Base-by-base conservation (phyloP, 148 eudicot genomes). In the Rheum nobile region DNA sequence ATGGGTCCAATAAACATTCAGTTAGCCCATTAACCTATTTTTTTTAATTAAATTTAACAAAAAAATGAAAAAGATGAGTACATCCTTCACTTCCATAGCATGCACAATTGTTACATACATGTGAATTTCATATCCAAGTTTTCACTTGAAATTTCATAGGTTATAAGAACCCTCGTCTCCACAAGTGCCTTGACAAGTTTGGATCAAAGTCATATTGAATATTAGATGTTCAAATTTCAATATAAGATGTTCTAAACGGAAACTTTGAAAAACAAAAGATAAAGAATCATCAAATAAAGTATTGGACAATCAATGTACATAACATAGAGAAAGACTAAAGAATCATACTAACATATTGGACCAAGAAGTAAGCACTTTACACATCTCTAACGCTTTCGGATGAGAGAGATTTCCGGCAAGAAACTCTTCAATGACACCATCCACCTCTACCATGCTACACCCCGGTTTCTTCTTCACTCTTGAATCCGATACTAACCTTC, bases 381-480 rank as follows among this genome's bases (percentile, higher is more conserved):
- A 31, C 44, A 82, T 74, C 57, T 79, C 77, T 37, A 19, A 22
- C 32, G 74, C 74, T 34, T 26, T 67, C 8, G 82, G 77, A 72
- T 75, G 77, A 31, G 57, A 77, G 43, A 67, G 55, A 80, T 80
- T 70, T 32, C 81, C 81, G 2, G 77, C 81, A 63, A 80, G 50
- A 32, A 83, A 80, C 75, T 83, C 85, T 44, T 79, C 75, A 34
- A 77, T 77, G 14, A 80, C 57, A 24, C 85, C 85, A 75, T 83
- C 74, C 54, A 80, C 83, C 75, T 77, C 85, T 39, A 83, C 39
- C 38, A 61, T 59, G 37, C 85, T 80, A 75, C 83, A 77, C 32
- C 83, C 70, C 17, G 86, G 83, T 24, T 70, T 75, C 72, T 83
- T 83, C 86, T 80, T 80, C 67, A 75, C 38, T 12, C 80, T 71